Evolutionary conservation across 1,284 basidiomycete genomes (phyloP).

Genomic region (Pseudozyma flocculosa): DNA sequence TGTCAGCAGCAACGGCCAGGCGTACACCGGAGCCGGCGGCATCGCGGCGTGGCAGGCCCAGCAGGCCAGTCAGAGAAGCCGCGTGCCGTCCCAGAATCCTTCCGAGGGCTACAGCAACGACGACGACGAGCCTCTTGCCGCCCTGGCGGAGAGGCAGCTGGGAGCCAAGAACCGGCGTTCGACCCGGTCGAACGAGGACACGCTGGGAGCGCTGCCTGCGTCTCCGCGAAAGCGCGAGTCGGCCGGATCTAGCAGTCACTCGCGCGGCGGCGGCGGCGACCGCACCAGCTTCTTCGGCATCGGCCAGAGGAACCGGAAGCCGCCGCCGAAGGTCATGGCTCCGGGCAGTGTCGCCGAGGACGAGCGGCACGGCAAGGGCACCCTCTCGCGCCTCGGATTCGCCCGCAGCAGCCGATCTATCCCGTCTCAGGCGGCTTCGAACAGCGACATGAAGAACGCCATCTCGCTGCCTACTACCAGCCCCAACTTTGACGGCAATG

Average conservation of each 20-base stretch:
- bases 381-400: slow-evolving; percentile 43
- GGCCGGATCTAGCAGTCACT: slow-evolving; percentile 17
- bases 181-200: slow-evolving; percentile 22
- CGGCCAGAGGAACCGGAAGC: slow-evolving; percentile 39
- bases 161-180: slow-evolving; percentile 11
- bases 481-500: slow-evolving; percentile 46
- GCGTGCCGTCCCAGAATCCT: neutral
- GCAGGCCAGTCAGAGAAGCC: slow-evolving; percentile 24
- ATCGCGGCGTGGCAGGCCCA: slow-evolving; percentile 40
- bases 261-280: slow-evolving; percentile 29
- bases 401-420: slow-evolving; percentile 27
- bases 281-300: slow-evolving; percentile 48
- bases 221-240: slow-evolving; percentile 44
- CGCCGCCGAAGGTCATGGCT: slow-evolving; percentile 20
- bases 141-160: slow-evolving; percentile 10
- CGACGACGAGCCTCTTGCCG: slow-evolving; percentile 1
- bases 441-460: slow-evolving; percentile 46
- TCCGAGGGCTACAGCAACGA: slow-evolving; percentile 14
- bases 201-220: slow-evolving; percentile 25
- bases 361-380: slow-evolving; percentile 28
- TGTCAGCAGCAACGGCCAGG: slow-evolving; percentile 4
- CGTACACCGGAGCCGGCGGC: slow-evolving; percentile 20
- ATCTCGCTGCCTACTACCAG: slow-evolving; percentile 53
- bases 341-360: slow-evolving; percentile 19
- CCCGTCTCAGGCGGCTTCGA: slow-evolving; percentile 16